Evolutionary conservation across 2,329 filamentous ascomycete genomes (phyloP).

Genomic region (Thielaviopsis cerberus): DNA sequence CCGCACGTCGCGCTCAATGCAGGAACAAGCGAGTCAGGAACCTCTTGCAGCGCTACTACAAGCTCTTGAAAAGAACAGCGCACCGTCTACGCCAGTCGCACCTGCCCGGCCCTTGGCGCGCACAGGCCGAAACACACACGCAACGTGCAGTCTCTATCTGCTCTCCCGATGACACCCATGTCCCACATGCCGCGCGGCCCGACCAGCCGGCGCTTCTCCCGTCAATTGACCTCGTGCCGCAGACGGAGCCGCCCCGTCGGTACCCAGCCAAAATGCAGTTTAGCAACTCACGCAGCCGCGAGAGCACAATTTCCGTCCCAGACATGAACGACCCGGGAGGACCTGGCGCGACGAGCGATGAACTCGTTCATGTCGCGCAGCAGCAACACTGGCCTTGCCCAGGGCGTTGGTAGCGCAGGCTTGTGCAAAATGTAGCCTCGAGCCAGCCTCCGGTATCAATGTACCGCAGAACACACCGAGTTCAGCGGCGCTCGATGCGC

Average conservation of each 20-base stretch:
- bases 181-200: slow-evolving; percentile 36
- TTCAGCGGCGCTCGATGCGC: slow-evolving; percentile 13
- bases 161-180: slow-evolving; percentile 48
- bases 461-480: slow-evolving; percentile 19
- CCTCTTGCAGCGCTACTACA: slow-evolving; percentile 65
- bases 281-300: slow-evolving; percentile 40
- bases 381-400: slow-evolving; percentile 20
- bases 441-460: slow-evolving; percentile 10
- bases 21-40: slow-evolving; percentile 27
- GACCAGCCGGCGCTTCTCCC: slow-evolving; percentile 37
- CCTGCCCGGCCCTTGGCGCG: slow-evolving; percentile 18
- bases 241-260: slow-evolving; percentile 36
- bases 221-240: slow-evolving; percentile 42
- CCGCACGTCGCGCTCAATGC: slow-evolving; percentile 21
- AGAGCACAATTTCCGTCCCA: slow-evolving; percentile 59
- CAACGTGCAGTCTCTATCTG: slow-evolving; percentile 67
- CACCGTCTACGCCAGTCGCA: slow-evolving; percentile 48
- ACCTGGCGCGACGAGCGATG: slow-evolving; percentile 35
- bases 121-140: slow-evolving; percentile 43
- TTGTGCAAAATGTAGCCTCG: slow-evolving; percentile 17
- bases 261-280: slow-evolving; percentile 21
- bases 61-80: slow-evolving; percentile 53
- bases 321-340: slow-evolving; percentile 35
- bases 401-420: slow-evolving; percentile 29
- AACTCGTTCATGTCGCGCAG: slow-evolving; percentile 6